These are phyloP conservation scores for Vigna nakashimae DNA, from an alignment of 306 rosid genomes.

Conservation along the genomic window DNA sequence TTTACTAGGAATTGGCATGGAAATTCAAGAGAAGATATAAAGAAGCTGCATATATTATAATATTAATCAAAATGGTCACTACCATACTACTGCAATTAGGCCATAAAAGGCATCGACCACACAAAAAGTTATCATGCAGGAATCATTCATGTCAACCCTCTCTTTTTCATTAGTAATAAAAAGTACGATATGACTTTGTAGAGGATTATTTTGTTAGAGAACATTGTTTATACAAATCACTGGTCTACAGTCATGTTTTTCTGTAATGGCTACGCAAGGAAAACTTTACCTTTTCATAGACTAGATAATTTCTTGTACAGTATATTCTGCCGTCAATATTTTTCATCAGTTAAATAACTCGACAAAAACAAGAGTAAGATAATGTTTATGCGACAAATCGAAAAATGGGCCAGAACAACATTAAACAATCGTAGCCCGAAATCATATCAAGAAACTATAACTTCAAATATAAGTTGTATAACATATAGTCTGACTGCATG, in stretches of 20 bases:
- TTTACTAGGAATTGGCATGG: constrained; percentile 32
- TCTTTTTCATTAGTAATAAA: not conserved
- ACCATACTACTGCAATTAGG: not conserved
- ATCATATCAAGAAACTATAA: not conserved
- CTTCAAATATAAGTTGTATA: not conserved
- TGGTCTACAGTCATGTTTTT: constrained; percentile 41
- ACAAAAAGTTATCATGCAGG: constrained; percentile 24
- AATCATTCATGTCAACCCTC: constrained; percentile 37
- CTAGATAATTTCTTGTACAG: not conserved
- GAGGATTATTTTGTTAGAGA: constrained; percentile 21
- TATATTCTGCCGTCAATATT: not conserved
- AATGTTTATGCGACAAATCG: not conserved
- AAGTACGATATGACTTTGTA: not conserved
- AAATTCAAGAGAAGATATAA: constrained; percentile 14
- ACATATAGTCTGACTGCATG: not conserved
- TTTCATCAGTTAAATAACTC: not conserved
- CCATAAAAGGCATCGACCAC: constrained; percentile 26
- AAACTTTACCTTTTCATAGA: constrained; percentile 44
- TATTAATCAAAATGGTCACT: not conserved
- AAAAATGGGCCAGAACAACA: not conserved
- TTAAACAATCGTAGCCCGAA: not conserved
- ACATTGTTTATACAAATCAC: constrained; percentile 12
- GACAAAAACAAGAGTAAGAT: not conserved
- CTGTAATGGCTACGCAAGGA: not conserved
- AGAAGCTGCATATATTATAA: not conserved